A percentile compares a stretch with the other conserved stretches of the same genome.
Conservation (phyloP, 805 yeast species). For the Metschnikowia noctiluminum region DNA sequence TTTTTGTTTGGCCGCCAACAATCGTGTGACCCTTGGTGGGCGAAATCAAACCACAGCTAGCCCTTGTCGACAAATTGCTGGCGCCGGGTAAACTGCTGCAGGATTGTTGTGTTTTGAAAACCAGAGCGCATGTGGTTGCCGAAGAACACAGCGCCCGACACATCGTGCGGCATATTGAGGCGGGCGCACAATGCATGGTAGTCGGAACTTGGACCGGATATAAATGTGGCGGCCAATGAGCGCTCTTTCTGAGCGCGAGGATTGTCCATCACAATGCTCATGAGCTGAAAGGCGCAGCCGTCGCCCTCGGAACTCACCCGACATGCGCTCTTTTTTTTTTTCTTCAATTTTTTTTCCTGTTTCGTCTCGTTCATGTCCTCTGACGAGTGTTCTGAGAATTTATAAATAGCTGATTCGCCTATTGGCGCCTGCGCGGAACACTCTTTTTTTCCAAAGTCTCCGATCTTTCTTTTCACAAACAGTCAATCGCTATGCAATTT, state of each 20-base stretch:
- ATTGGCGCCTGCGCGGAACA: conserved; percentile 3
- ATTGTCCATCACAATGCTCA: background rate
- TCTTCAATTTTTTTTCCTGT: background rate
- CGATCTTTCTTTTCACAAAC: conserved; percentile 6
- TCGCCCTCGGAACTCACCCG: conserved; percentile 13
- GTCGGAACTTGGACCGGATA: background rate
- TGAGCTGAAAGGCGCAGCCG: conserved; percentile 5
- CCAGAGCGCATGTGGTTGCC: background rate
- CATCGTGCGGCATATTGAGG: background rate
- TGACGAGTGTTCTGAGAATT: no score
- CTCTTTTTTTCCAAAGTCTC: conserved; percentile 2
- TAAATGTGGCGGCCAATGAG: background rate
- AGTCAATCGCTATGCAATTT: conserved; percentile 48
- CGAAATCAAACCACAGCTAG: background rate
- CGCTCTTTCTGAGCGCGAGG: conserved; percentile 1
- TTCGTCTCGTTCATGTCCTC: no score
- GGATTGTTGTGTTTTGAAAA: background rate
- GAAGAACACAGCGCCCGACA: no score
- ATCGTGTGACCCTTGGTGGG: no score
- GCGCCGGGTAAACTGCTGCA: conserved; percentile 2
- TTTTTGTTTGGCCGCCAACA: no score
- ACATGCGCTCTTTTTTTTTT: background rate
- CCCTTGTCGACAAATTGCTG: conserved; percentile 3
- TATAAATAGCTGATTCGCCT: no score
- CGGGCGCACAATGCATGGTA: background rate